Evolutionary conservation across 768 basidiomycete genomes (phyloP).

Genomic region (Nidula microcarpa): DNA sequence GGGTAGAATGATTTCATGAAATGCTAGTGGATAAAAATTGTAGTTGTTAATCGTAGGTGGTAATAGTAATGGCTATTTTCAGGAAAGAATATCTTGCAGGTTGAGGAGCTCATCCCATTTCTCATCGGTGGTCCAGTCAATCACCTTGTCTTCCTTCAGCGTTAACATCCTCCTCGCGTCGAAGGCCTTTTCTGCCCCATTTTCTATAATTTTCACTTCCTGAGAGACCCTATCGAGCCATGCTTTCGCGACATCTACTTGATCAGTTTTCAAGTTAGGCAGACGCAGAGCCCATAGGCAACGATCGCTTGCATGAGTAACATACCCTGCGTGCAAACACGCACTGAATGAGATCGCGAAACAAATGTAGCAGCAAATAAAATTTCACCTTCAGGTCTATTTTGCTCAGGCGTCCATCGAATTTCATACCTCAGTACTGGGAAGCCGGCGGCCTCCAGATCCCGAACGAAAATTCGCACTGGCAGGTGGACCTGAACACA

Average conservation of each 20-base stretch:
- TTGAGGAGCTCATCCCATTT: constrained; percentile 51
- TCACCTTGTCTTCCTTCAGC: constrained; percentile 44
- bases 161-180: constrained; percentile 41
- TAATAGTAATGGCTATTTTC: not conserved
- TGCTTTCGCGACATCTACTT: constrained; percentile 43
- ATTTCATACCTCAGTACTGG: constrained; percentile 70
- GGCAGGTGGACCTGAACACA: constrained; percentile 69
- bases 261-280: constrained; percentile 40
- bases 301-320: constrained; percentile 70
- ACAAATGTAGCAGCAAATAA: not conserved
- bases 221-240: constrained; percentile 54
- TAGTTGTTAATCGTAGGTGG: no score
- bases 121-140: constrained; percentile 53
- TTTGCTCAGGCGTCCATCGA: constrained; percentile 63
- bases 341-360: not conserved
- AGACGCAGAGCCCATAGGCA: constrained; percentile 57
- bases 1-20: no score
- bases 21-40: no score
- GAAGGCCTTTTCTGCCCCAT: constrained; percentile 19
- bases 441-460: constrained; percentile 51
- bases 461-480: constrained; percentile 56
- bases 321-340: constrained; percentile 41
- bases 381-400: constrained; percentile 47
- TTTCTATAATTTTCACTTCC: constrained; percentile 37
- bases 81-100: constrained; percentile 12